Evolutionary conservation across 2,329 filamentous ascomycete species (phyloP), one percentile per base, ranked within the genome.

Genomic region (Trichoderma brevicompactum): DNA sequence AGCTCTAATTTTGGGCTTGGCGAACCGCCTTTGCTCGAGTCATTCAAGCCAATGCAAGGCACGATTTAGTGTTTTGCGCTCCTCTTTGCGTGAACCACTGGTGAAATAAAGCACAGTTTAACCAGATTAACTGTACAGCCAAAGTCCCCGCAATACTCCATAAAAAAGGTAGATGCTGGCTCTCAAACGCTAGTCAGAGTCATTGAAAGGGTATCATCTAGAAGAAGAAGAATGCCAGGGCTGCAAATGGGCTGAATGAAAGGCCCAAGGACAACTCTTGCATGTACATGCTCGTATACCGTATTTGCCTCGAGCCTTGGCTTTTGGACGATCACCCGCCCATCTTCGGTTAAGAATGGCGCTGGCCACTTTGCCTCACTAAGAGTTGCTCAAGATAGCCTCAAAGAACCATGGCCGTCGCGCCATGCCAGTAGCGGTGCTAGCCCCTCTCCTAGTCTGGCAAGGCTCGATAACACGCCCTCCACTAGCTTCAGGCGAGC

Each of bases 281-380:
- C 23, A 28, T 28, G 23, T 28, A 23, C 43, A 23, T 48, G 43
- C 43, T 34, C 12, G 23, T 32, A 15, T 62, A 23, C 19, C 13
- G 41, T 63, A 46, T 40, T 40, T 54, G 23, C 43, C 23, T 36
- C 50, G 34, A 46, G 32, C 32, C 49, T 19, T 48, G 32, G 50
- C 60, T 48, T 13, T 41, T 41, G n/a, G 63, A 46, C 63, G 54
- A 65, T 65, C 63, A 65, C 55, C 63, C 63, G 63, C 63, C 48
- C 54, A 60, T 63, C 28, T 53, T 46, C 49, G 49, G 59, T 34
- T 63, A 63, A 63, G 59, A 63, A 63, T 53, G 53, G 54, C 54
- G n/a, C 50, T 44, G 49, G 46, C 49, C 60, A 63, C 55, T 34
- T 32, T 34, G 13, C 49, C 58, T 17, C 46, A 49, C 44, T 59